A percentile compares a stretch with the other conserved stretches of the same genome.
These are phyloP conservation scores for Rhizoclosmatium globosum DNA, from an alignment of 192 early-diverging fungal genomes.

Conservation along the genomic window DNA sequence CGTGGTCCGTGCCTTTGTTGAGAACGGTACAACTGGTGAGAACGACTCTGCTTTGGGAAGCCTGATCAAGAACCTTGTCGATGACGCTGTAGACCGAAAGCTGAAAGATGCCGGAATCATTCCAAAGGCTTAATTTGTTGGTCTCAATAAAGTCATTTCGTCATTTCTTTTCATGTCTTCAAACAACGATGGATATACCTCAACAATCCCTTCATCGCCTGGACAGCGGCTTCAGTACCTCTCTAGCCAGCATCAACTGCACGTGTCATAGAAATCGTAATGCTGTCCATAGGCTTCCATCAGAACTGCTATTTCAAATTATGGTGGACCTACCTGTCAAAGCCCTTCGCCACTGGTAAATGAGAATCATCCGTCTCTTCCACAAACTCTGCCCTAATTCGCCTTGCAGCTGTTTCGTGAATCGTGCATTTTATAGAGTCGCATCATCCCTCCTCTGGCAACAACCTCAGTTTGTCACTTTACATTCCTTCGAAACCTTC, in stretches of 20 bases:
- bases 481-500: not conserved
- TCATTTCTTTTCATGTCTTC: too few species aligned
- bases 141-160: too few species aligned
- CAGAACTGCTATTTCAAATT: not conserved
- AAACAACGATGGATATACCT: not conserved
- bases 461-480: not conserved
- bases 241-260: not conserved
- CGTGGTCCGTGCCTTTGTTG: slow-evolving; percentile 59
- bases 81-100: slow-evolving; percentile 23
- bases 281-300: not conserved
- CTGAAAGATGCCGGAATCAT: slow-evolving; percentile 1
- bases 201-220: not conserved
- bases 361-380: too few species aligned
- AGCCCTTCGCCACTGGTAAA: too few species aligned
- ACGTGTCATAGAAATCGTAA: not conserved
- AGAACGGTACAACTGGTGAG: not conserved
- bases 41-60: not conserved
- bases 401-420: not conserved
- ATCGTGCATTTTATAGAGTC: not conserved
- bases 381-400: too few species aligned
- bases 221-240: not conserved
- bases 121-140: not conserved
- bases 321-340: not conserved
- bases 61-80: slow-evolving; percentile 21
- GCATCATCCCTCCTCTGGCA: not conserved